Base-by-base conservation (phyloP, 306 rosid genomes). In the Malus sylvestris region DNA sequence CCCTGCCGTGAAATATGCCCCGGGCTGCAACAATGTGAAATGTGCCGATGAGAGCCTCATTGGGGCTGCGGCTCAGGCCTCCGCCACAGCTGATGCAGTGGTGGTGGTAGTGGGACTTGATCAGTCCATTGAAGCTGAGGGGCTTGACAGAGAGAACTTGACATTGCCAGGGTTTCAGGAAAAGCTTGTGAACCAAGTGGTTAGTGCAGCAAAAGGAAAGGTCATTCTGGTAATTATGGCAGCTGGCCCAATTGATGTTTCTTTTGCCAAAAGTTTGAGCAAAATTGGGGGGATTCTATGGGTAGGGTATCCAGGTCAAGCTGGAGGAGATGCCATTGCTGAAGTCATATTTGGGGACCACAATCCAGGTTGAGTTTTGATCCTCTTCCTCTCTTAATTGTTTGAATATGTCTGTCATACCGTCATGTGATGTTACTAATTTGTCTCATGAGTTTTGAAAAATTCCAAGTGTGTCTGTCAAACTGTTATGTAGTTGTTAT, bases 271-370 rank as follows among this genome's bases (percentile, higher is more conserved):
- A 58, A 80, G 75, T 72, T 25, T 87, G 25, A 52, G 77, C 40
- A 82, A 85, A 30, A 81, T 89, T 52, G 91, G 84, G 20, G 94
- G 87, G 6, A 83, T 91, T 44, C 52, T 91, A 30, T 88, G 96
- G 96, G 96, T 87, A 23, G 96, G 93, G 0, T 90, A 90, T 81
- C 96, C 93, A 14, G 96, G 96, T 68, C 87, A 90, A 85, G 91
- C 68, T 68, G 96, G 96, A 46, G 96, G 96, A 30, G 91, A 90
- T 81, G 93, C 90, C 53, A 83, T 87, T 52, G 87, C 91, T 57
- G 89, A 91, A 85, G 89, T 87, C 33, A 82, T 91, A 74, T 91
- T 88, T 81, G 96, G 96, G 72, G 90, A 91, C 76, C 81, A 87
- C 76, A 88, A 91, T 67, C 96, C 91, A 75, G 90, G 96, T 89